phyloP scores from a whole-genome alignment of 2,329 filamentous ascomycete species.

The Ilyonectria mors-panacis region DNA sequence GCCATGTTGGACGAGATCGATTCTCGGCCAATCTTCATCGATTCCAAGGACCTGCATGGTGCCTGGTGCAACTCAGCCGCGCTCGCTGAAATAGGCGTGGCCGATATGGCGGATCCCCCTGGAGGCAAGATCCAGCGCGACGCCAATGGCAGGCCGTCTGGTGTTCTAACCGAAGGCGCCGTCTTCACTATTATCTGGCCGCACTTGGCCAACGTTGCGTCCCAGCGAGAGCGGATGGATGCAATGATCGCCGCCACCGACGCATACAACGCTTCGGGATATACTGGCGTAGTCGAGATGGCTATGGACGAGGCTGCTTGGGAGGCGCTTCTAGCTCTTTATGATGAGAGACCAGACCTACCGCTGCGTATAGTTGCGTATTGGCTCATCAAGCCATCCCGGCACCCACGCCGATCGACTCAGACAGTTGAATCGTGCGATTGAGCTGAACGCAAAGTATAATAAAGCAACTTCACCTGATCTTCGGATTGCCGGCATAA shows the following conservation, averaged over 20 bases:
- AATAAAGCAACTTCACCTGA: constrained; percentile 45
- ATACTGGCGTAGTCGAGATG: constrained; percentile 66
- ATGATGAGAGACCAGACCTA: constrained; percentile 42
- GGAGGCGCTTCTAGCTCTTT: constrained; percentile 57
- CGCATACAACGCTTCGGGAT: constrained; percentile 60
- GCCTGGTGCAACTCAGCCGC: constrained; percentile 69
- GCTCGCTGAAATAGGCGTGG: constrained; percentile 62
- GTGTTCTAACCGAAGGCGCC: constrained; percentile 65
- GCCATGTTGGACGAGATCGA: constrained; percentile 65
- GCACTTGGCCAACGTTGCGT: constrained; percentile 60
- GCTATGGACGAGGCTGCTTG: constrained; percentile 67
- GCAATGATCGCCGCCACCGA: constrained; percentile 58
- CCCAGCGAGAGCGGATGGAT: constrained; percentile 58
- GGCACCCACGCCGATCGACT: constrained; percentile 51
- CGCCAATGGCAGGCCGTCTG: constrained; percentile 60
- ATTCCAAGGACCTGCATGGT: constrained; percentile 69
- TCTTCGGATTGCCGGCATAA: constrained; percentile 38
- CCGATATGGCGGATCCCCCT: constrained; percentile 61
- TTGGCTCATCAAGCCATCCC: constrained; percentile 58
- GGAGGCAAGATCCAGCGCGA: constrained; percentile 68
- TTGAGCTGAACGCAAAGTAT: constrained; percentile 53
- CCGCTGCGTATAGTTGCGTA: constrained; percentile 63
- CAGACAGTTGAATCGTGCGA: constrained; percentile 59
- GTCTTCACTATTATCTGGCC: constrained; percentile 68
- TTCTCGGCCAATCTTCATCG: constrained; percentile 68